Base-by-base conservation (phyloP, 176 grass and related monocot species). In the Lolium perenne region DNA sequence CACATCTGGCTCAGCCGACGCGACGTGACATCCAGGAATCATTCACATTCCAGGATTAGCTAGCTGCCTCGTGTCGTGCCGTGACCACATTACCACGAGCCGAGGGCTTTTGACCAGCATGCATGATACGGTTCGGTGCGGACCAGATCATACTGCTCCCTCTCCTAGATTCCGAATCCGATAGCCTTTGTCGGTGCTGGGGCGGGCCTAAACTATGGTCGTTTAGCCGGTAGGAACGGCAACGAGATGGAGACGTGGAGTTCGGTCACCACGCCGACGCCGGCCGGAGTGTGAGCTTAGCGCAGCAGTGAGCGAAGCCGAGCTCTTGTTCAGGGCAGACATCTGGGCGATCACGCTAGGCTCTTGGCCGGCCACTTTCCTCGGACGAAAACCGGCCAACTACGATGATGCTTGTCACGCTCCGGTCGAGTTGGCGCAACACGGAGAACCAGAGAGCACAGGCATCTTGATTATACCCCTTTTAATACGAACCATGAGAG, bases 231-330 rank as follows among this genome's bases (percentile, higher is more conserved):
- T 48, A 61, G 57, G 50, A 53, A 51, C 62, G 77, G 48, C 35
- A 35, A 16, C 23, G 10, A 35, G 26, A 58, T 53, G 13, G 21
- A 57, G 35, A 41, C 35, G 53, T 38, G 11, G 32, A 29, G 73
- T 7, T 35, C 32, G 32, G 32, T 35, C 32, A 35, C 32, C 32
- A 3, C 32, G 32, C 32, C 32, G 32, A 35, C 32, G 32, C 32
- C 32, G 32, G 41, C 41, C 41, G 41, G 41, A 43, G 41, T 18
- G 14, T 53, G 47, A 18, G 73, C 74, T 77, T 69, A 69, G 14
- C 65, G 65, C 57, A 65, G 59, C 55, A 80, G 68, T 74, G 85
- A 87, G 69, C 85, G 46, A 54, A 81, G 78, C 45, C n/a, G 26
- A 20, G 43, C 29, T 26, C 56, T 1, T 10, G 55, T 43, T 53